Conservation (phyloP, 495 filamentous ascomycete species). For the Penicillium robsamsonii region DNA sequence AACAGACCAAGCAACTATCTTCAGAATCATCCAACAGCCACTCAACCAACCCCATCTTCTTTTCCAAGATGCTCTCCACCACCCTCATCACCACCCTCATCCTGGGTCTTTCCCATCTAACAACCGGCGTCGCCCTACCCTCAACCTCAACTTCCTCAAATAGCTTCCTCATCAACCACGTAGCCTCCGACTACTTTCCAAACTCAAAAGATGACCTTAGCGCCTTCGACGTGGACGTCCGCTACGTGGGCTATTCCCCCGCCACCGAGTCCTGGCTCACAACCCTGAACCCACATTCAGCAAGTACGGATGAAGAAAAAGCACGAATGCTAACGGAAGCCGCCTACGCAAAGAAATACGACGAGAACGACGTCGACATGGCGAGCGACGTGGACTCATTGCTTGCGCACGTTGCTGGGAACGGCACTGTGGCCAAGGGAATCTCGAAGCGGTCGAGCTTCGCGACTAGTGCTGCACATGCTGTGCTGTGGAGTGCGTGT, state of each 20-base stretch:
- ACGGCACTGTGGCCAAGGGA: not conserved
- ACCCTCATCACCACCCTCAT: not conserved
- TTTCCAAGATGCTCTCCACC: not conserved
- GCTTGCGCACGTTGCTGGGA: not conserved
- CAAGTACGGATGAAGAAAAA: not conserved
- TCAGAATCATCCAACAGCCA: not conserved
- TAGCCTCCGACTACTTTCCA: slow-evolving; percentile 2
- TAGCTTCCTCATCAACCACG: not conserved
- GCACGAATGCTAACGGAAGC: slow-evolving; percentile 1
- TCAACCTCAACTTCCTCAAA: not conserved
- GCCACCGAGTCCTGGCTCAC: not conserved
- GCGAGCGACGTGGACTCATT: not conserved
- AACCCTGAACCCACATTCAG: not conserved
- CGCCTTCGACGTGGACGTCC: slow-evolving; percentile 5
- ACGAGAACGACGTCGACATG: slow-evolving; percentile 4
- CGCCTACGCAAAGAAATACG: not conserved
- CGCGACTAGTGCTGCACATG: slow-evolving; percentile 1
- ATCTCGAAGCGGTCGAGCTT: not conserved
- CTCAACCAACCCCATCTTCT: not conserved
- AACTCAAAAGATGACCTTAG: not conserved
- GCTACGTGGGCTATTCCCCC: not conserved
- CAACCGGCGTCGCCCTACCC: not conserved
- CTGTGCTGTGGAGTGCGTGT: slow-evolving; percentile 1
- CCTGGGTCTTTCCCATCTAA: not conserved
- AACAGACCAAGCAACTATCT: not conserved